Conservation (phyloP, 768 basidiomycete genomes). For the Hygrocybe coccinea region DNA sequence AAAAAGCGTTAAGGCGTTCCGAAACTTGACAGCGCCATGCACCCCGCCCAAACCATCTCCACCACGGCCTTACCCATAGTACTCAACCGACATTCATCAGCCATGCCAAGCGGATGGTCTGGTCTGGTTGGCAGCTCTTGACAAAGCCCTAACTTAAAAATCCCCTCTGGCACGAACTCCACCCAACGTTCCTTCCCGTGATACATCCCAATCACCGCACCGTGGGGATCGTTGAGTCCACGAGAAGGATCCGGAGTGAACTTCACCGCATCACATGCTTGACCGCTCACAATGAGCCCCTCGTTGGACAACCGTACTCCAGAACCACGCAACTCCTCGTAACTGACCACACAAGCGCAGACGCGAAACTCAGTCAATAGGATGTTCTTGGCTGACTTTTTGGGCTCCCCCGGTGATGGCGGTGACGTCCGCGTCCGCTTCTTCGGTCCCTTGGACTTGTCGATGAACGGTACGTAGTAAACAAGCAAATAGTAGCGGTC, state of each 20-base stretch:
- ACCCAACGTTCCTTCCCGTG: constrained; percentile 51
- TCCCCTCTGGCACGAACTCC: constrained; percentile 72
- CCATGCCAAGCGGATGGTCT: constrained; percentile 37
- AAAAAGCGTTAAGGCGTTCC: constrained; percentile 15
- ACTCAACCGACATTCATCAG: constrained; percentile 44
- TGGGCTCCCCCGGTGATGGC: constrained; percentile 6
- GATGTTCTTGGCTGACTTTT: constrained; percentile 39
- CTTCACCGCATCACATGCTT: constrained; percentile 49
- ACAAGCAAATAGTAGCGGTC: constrained; percentile 71
- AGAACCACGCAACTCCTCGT: constrained; percentile 65
- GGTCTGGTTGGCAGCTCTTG: constrained; percentile 21
- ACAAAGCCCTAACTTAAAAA: constrained; percentile 70
- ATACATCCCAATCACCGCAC: constrained; percentile 57
- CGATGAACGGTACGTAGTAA: constrained; percentile 52
- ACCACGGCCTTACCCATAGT: constrained; percentile 50
- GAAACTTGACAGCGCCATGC: constrained; percentile 50
- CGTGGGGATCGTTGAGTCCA: constrained; percentile 35
- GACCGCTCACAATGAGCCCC: constrained; percentile 62
- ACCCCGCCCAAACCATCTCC: constrained; percentile 54
- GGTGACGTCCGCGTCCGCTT: constrained; percentile 21
- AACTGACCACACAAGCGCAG: constrained; percentile 66
- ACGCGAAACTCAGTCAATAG: constrained; percentile 66
- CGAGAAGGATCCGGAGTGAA: constrained; percentile 34
- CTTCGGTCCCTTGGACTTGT: background rate
- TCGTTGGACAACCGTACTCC: constrained; percentile 72